A percentile compares a stretch with the other conserved stretches of the same genome.
phyloP scores from a whole-genome alignment of 495 filamentous ascomycete species.

The Margaritispora aquatica region DNA sequence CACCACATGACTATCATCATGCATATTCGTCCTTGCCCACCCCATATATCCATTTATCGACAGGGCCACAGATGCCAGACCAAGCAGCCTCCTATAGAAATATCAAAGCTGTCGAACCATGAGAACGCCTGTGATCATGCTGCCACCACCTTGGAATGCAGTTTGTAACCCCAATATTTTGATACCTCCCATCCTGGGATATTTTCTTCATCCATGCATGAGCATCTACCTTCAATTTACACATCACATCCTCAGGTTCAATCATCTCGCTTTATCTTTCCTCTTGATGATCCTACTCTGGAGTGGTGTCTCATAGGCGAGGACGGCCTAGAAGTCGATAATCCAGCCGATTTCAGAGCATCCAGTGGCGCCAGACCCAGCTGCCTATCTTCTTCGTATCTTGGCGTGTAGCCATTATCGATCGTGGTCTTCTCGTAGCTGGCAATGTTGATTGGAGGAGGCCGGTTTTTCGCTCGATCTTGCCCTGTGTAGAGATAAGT shows the following conservation, averaged over 20 bases:
- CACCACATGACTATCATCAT: not conserved
- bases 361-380: constrained; percentile 14
- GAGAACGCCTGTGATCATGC: constrained; percentile 8
- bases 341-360: constrained; percentile 13
- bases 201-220: not conserved
- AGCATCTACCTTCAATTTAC: not conserved
- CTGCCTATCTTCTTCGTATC: constrained; percentile 16
- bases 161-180: constrained; percentile 9
- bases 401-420: constrained; percentile 25
- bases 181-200: not conserved
- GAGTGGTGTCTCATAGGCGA: constrained; percentile 26
- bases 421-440: constrained; percentile 65
- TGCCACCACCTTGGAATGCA: not conserved
- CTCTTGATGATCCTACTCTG: constrained; percentile 20
- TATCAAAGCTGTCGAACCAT: constrained; percentile 3
- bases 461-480: constrained; percentile 48
- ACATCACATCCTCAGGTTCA: constrained; percentile 7
- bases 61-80: constrained; percentile 1
- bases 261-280: constrained; percentile 23
- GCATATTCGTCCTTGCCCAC: not conserved
- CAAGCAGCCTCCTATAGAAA: constrained; percentile 1
- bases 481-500: constrained; percentile 76
- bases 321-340: constrained; percentile 22
- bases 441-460: constrained; percentile 69
- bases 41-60: not conserved